Percentiles rank a stretch among this genome's conserved stretches.
These are phyloP conservation scores for Trichoderma asperellum DNA, from an alignment of 2,329 filamentous ascomycete species.

Conservation along the genomic window DNA sequence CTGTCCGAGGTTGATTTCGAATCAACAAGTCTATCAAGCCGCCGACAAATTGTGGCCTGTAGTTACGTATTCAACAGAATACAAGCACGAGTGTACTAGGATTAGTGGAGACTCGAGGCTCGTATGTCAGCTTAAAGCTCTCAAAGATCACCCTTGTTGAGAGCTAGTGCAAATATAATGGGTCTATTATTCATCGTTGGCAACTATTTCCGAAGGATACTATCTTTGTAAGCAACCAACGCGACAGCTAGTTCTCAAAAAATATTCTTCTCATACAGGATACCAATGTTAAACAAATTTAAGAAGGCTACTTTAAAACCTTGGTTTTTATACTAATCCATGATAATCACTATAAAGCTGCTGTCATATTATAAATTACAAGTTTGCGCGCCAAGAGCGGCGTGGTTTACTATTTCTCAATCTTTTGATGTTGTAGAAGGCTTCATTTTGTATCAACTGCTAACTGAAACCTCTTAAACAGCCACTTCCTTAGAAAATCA, in stretches of 20 bases:
- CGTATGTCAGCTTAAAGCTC: not conserved
- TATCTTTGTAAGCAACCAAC: not conserved
- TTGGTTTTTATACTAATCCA: too few species aligned
- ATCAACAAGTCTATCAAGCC: not conserved
- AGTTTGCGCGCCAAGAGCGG: too few species aligned
- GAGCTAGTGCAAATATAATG: not conserved
- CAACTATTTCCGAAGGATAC: conserved; percentile 1
- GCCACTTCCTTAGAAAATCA: not conserved
- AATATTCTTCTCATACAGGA: not conserved
- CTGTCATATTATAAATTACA: too few species aligned
- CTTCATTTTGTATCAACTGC: too few species aligned
- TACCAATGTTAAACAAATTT: too few species aligned
- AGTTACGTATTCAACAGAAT: not conserved
- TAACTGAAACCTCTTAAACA: too few species aligned
- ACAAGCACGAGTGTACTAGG: not conserved
- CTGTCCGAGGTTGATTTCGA: not conserved
- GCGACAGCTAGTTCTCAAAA: not conserved
- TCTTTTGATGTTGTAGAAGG: too few species aligned
- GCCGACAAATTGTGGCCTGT: too few species aligned
- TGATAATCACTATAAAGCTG: not conserved
- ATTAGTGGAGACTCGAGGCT: not conserved
- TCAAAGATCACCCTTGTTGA: not conserved
- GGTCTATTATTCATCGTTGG: not conserved
- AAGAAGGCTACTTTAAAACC: not conserved
- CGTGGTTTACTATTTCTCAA: too few species aligned